Base-by-base conservation (phyloP, 805 yeast genomes). In the Millerozyma miso region DNA sequence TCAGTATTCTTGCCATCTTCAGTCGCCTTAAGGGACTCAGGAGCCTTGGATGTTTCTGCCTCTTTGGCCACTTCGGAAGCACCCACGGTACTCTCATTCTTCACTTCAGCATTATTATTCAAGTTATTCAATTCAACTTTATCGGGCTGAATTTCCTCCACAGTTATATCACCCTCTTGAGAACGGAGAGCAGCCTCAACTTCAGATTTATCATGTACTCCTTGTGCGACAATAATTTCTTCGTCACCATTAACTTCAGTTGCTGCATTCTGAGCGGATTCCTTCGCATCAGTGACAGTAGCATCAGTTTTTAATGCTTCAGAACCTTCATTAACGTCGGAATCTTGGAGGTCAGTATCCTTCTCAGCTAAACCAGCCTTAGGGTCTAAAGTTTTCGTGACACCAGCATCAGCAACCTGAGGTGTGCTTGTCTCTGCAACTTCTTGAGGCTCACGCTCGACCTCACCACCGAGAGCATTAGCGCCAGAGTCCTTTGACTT, bases 121-220 rank as follows among this genome's bases (percentile, higher is more conserved):
- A 67, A 60, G 50, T 58, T 56, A 36, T 58, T 60, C 32, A 64
- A 67, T 54, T 70, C 72, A 20, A 67, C 58, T 23, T 56, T 62
- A 31, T 71, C 64, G 16, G 74, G 74, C 51, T 67, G 55, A 50
- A 70, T 62, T 52, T 70, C 73, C 54, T 69, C 74, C 33, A 69
- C 59, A 20, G 63, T 58, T 13, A 64, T 67, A 34, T 62, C 65
- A 32, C 63, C 65, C 49, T 59, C 69, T 41, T 58, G 55, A 37
- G 70, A 69, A 33, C 55, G 58, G 39, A 68, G 56, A 35, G 62
- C 65, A 37, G 63, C 59, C 43, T 60, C 68, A 39, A 65, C 55
- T 26, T 61, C 65, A 32, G 58, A 51, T 35, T 47, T 44, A 36
- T 57, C 53, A 19, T 42, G 43, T 3, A 55, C 57, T 19, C 73